Conservation (phyloP, 768 basidiomycete species). For the Coprinellus aureogranulatus region DNA sequence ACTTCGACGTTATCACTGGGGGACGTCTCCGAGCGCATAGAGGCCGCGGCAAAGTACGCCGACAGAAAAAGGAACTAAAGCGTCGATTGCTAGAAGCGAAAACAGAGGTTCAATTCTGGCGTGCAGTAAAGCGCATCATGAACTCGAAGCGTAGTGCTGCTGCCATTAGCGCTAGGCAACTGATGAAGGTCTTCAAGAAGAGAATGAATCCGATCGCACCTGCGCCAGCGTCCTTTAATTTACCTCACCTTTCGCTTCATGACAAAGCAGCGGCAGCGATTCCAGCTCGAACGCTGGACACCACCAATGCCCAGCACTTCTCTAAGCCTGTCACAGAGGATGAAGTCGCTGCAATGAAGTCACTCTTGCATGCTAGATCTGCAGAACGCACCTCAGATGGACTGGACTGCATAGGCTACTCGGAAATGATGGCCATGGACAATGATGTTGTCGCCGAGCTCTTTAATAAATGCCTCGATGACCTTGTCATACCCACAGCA, state of each 20-base stretch:
- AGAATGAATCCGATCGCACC: not conserved
- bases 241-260: not conserved
- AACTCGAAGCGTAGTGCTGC: not conserved
- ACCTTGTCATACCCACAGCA: constrained; percentile 6
- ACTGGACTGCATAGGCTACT: constrained; percentile 1
- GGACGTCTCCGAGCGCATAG: too few species aligned
- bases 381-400: not conserved
- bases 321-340: not conserved
- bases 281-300: not conserved
- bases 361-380: not conserved
- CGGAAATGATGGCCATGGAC: constrained; percentile 2
- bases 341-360: not conserved
- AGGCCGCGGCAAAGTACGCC: too few species aligned
- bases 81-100: not conserved
- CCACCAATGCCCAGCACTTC: not conserved
- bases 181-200: not conserved
- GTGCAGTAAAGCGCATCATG: not conserved
- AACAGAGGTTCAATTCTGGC: not conserved
- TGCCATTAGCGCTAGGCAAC: not conserved
- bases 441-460: constrained; percentile 11
- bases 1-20: too few species aligned
- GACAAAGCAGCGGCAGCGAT: not conserved
- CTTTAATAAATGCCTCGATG: constrained; percentile 13
- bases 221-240: not conserved
- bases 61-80: too few species aligned